Base-by-base conservation (phyloP, 371 early-diverging fungal species). In the Rhizopus stolonifer region DNA sequence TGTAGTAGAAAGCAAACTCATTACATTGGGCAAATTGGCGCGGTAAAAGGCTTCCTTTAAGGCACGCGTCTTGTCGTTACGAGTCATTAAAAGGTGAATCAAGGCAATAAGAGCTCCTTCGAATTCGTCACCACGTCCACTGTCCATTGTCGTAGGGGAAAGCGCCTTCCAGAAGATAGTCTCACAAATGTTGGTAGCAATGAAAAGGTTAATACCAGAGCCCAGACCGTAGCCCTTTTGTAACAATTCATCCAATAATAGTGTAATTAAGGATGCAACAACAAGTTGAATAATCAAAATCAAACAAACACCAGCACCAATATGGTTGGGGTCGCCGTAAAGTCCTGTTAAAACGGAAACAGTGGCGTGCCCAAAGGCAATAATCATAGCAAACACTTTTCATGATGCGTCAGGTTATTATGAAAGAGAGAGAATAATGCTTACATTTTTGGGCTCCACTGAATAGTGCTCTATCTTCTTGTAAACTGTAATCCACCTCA, bases 181-280 rank as follows among this genome's bases (percentile, higher is more conserved):
- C 81, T 99, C 99, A 75, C 99, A 99, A 61, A 99, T 94, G 79
- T 99, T 99, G 61, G 99, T 94, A 49, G 99, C 99, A 79, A 99
- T 98, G 70, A 99, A 99, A 61, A 99, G 83, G 59, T 97, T 96
- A 67, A 99, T 98, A 60, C 99, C 99, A 26, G 99, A 99, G 24
- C 99, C 99, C 51, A 99, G 83, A 62, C 99, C 99, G 67, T 99
- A 99, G n/a, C 99, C 99, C 84, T 99, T 99, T 80, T 99, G 99
- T 56, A 99, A 85, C 60, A 99, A 86, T 83, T 99, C 99, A 75
- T 99, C 99, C 60, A 99, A 83, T 15, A 99, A 80, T 76, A 99
- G 93, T 56, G 95, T 94, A 58, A 99, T 93, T 33, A 98, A 69
- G 46, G 99, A 99, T 36, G 99, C 95, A 63, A 99, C 85, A 54